Base-by-base conservation (phyloP, 129 eudicot genomes). In the Escallonia rubra region DNA sequence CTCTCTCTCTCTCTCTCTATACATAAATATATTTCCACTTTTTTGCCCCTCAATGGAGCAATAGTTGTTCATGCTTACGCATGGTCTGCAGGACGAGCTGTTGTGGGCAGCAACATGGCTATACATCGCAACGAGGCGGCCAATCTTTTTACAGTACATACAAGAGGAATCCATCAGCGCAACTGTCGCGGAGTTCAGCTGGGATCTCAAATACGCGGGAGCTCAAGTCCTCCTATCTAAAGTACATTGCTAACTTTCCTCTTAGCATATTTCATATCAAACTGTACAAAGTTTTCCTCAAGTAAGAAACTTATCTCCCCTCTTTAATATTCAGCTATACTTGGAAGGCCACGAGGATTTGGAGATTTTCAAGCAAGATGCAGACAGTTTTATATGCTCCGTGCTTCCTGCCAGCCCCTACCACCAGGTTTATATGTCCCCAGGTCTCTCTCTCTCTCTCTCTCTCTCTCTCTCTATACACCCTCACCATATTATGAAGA, bases 71-170 rank as follows among this genome's bases (percentile, higher is more conserved):
- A 40, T 73, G 39, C 7, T 41, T 43, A 46, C 14, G 2, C 14
- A 15, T 16, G n/a, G 45, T 7, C 52, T 61, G 57, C 74, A 90
- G 97, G 97, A 91, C 77, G 97, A 91, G 85, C 74, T 91, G 53
- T 65, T 85, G 64, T 91, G 97, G 97, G 96, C 86, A 13, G 96
- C 97, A 79, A 44, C 93, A 70, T 91, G 97, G 97, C 66, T 91
- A 55, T 87, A 72, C 75, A 71, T 46, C 41, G 96, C 97, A 63
- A 83, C 90, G 13, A 76, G 65, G 49, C 68, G 65, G 13, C 65
- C 79, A 14, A n/a, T 64, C 0, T 91, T 82, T 70, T 57, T 74
- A 45, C 63, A 79, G 6, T 85, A 79, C 39, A 68, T 91, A 68
- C 43, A 16, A 61, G 90, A 85, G 6, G 86, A 87, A 62, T 72